Evolutionary conservation across 768 basidiomycete genomes (phyloP).

Genomic region (Termitomyces heimii): DNA sequence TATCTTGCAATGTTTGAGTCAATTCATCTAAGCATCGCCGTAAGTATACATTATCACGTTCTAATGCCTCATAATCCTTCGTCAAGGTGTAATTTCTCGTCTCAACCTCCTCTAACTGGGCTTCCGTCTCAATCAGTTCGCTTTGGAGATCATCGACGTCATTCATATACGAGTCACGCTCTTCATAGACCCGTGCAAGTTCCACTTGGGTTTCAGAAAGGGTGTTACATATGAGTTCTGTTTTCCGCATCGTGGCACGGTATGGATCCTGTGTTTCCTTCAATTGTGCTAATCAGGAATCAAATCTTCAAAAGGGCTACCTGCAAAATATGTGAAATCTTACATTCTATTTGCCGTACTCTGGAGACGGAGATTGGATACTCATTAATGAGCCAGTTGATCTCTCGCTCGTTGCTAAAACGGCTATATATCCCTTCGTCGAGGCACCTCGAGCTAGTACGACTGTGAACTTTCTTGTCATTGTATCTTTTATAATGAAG

Average conservation of each 20-base stretch:
- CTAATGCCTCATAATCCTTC: conserved; percentile 3
- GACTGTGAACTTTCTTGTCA: neutral
- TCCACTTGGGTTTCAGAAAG: neutral
- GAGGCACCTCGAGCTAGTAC: neutral
- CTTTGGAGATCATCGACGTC: neutral
- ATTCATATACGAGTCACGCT: neutral
- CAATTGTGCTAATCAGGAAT: neutral
- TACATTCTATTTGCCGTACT: neutral
- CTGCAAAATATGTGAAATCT: neutral
- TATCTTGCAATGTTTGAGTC: neutral
- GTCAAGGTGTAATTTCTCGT: neutral
- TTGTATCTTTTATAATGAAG: neutral
- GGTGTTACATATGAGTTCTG: neutral
- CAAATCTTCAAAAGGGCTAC: neutral
- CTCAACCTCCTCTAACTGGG: conserved; percentile 3
- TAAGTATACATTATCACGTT: conserved; percentile 5
- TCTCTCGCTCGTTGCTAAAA: neutral
- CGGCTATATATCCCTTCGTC: neutral
- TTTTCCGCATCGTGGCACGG: neutral
- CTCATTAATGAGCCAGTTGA: neutral
- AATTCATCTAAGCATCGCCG: neutral
- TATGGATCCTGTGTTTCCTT: neutral
- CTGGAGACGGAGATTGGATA: neutral
- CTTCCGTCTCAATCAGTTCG: neutral
- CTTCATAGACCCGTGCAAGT: neutral